phyloP scores from a whole-genome alignment of 1,139 yeast genomes.

The Protomyces inundatus region DNA sequence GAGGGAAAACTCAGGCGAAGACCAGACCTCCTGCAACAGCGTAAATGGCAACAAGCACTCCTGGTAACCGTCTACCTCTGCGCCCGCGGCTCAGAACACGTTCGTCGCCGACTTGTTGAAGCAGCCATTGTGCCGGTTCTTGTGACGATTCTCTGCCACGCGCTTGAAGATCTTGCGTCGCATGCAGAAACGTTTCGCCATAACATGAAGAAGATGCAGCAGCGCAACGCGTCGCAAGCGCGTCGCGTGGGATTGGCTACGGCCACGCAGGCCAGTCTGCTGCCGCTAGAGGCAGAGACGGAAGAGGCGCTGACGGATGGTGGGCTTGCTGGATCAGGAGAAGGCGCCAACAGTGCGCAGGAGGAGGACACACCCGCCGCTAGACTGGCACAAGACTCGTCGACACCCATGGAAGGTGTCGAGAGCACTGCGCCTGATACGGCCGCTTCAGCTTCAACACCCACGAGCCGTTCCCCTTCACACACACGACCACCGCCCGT shows the following conservation, averaged over 20 bases:
- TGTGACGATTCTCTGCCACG: constrained; percentile 72
- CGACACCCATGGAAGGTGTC: background rate
- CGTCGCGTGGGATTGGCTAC: background rate
- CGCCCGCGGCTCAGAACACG: constrained; percentile 83
- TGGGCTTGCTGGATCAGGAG: no score
- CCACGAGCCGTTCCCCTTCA: background rate
- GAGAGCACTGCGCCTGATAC: background rate
- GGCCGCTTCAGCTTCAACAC: background rate
- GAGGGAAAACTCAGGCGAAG: constrained; percentile 45
- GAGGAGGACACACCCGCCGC: no score
- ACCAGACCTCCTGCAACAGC: constrained; percentile 42
- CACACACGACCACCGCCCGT: background rate
- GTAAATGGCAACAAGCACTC: constrained; percentile 87
- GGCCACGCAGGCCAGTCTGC: background rate
- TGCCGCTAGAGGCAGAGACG: background rate
- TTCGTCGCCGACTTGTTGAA: constrained; percentile 77
- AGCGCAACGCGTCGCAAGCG: background rate
- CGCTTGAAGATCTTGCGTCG: constrained; percentile 3
- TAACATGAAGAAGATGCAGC: constrained; percentile 45
- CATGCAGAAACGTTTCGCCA: constrained; percentile 40
- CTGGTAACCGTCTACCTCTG: constrained; percentile 89
- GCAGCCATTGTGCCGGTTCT: constrained; percentile 89
- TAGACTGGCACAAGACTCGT: no score
- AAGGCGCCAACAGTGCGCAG: no score
- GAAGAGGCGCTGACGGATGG: background rate